Conservation (phyloP, 805 yeast genomes). For the Hanseniaspora thailandica region DNA sequence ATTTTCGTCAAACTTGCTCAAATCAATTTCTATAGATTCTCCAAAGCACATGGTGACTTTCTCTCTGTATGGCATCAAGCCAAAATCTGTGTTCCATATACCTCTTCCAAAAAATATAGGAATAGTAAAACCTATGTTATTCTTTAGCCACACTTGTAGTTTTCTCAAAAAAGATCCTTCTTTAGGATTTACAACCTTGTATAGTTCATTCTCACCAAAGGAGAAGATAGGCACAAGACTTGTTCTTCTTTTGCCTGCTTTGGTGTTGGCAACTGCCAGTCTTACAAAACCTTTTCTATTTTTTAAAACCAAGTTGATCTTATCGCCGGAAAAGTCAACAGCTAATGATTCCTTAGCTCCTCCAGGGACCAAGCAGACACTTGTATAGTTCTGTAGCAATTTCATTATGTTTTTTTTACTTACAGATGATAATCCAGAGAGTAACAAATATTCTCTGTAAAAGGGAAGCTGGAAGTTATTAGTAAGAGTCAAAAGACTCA, state of each 20-base stretch:
- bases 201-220: slow-evolving; percentile 77
- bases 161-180: slow-evolving; percentile 38
- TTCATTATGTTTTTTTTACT: slow-evolving; percentile 58
- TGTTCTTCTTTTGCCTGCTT: slow-evolving; percentile 52
- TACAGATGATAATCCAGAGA: slow-evolving; percentile 77
- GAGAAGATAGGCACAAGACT: slow-evolving; percentile 77
- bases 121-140: slow-evolving; percentile 64
- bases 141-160: slow-evolving; percentile 64
- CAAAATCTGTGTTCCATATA: slow-evolving; percentile 82
- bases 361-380: slow-evolving; percentile 84
- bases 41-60: slow-evolving; percentile 71
- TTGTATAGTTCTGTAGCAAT: slow-evolving; percentile 50
- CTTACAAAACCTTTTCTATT: slow-evolving; percentile 82
- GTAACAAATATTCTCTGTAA: slow-evolving; percentile 71
- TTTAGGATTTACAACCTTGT: slow-evolving; percentile 38
- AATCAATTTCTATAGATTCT: slow-evolving; percentile 50
- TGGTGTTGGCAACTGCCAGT: slow-evolving; percentile 38
- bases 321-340: slow-evolving; percentile 38
- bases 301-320: slow-evolving; percentile 55
- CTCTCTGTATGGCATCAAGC: slow-evolving; percentile 73
- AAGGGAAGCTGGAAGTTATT: slow-evolving; percentile 77
- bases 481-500: slow-evolving; percentile 65
- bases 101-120: slow-evolving; percentile 92
- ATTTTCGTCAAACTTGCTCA: slow-evolving; percentile 31
- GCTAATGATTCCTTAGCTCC: slow-evolving; percentile 87